A percentile compares a stretch with the other conserved stretches of the same genome.
phyloP scores from a whole-genome alignment of 1,284 basidiomycete genomes.

The Moniliophthora roreri region DNA sequence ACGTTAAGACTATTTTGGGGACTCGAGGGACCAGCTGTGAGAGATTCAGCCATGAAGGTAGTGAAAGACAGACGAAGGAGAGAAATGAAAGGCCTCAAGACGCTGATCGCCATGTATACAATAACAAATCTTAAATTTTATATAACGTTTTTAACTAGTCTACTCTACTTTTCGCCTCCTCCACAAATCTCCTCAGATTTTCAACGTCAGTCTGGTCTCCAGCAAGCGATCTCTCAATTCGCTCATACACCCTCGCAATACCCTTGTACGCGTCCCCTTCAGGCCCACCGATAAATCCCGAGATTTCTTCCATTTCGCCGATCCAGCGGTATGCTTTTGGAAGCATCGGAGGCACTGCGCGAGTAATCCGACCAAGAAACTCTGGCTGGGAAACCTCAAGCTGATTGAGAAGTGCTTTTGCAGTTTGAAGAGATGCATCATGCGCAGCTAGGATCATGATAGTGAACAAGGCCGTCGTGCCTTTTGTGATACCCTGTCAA shows the following conservation, averaged over 20 bases:
- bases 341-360: constrained; percentile 45
- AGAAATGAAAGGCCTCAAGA: constrained; percentile 13
- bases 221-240: constrained; percentile 40
- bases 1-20: constrained; percentile 14
- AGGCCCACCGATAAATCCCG: constrained; percentile 47
- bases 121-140: constrained; percentile 22
- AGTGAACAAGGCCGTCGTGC: constrained; percentile 51
- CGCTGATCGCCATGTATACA: neutral
- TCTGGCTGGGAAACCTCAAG: constrained; percentile 45
- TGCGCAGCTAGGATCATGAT: constrained; percentile 62
- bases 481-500: constrained; percentile 53
- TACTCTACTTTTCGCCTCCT: constrained; percentile 30
- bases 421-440: constrained; percentile 56
- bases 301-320: constrained; percentile 63
- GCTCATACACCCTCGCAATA: constrained; percentile 43
- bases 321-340: constrained; percentile 63
- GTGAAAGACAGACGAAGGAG: constrained; percentile 15
- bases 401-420: constrained; percentile 50
- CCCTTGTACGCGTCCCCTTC: constrained; percentile 49
- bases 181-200: constrained; percentile 45
- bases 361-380: constrained; percentile 39
- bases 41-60: constrained; percentile 13
- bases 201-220: constrained; percentile 36
- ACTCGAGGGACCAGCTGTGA: constrained; percentile 15
- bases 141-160: constrained; percentile 13